Percentiles rank a stretch among this genome's conserved stretches.
These are phyloP conservation scores for Sclerotinia subarctica DNA, from an alignment of 2,329 filamentous ascomycete species.

Conservation along the genomic window DNA sequence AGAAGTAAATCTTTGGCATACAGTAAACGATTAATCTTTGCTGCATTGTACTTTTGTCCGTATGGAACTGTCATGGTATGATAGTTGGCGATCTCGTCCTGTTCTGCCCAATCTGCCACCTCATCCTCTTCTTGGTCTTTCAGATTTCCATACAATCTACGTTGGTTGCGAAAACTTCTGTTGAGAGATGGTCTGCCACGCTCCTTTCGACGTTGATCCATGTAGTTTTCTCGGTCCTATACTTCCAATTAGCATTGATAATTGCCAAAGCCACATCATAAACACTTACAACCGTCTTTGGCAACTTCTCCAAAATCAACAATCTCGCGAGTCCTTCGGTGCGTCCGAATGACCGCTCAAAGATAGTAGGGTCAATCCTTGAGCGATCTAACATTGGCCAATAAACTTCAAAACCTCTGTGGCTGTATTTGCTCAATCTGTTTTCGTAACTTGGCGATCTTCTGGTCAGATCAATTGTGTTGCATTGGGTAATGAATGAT, in stretches of 20 bases:
- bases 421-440: constrained; percentile 79
- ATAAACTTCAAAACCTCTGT: constrained; percentile 79
- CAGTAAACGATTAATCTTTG: constrained; percentile 75
- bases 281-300: constrained; percentile 49
- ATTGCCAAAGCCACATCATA: neutral
- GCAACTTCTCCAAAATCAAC: constrained; percentile 75
- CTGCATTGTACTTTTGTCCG: constrained; percentile 58
- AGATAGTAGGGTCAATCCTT: constrained; percentile 81
- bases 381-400: constrained; percentile 72
- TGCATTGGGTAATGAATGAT: constrained; percentile 78
- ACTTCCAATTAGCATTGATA: neutral
- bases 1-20: constrained; percentile 79
- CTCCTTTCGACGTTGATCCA: constrained; percentile 66
- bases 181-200: constrained; percentile 62
- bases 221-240: constrained; percentile 64
- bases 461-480: constrained; percentile 73
- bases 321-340: constrained; percentile 76
- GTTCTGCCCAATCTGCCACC: constrained; percentile 72
- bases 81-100: constrained; percentile 75
- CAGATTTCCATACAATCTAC: constrained; percentile 62
- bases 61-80: constrained; percentile 74
- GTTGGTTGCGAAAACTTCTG: constrained; percentile 42
- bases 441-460: constrained; percentile 87
- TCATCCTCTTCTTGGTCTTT: constrained; percentile 78
- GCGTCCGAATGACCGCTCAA: constrained; percentile 73